Conservation (phyloP, 2,329 filamentous ascomycete species). For the Alternaria triticina region DNA sequence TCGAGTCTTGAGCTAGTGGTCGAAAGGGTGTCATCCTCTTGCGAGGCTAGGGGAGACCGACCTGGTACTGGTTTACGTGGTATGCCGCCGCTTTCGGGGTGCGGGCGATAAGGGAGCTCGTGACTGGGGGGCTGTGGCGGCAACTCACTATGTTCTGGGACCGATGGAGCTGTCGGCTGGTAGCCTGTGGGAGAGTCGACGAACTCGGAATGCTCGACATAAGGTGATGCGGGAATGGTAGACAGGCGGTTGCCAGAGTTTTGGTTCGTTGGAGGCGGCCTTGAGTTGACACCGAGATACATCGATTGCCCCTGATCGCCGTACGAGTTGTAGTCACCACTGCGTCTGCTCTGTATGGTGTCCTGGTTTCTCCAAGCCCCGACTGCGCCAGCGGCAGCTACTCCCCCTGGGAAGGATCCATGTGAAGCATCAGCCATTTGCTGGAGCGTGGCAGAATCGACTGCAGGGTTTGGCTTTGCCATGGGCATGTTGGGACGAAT, state of each 20-base stretch:
- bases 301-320: conserved; percentile 28
- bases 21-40: conserved; percentile 44
- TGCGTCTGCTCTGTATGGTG: conserved; percentile 37
- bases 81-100: conserved; percentile 35
- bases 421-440: conserved; percentile 77
- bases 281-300: conserved; percentile 52
- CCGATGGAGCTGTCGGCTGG: conserved; percentile 42
- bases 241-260: conserved; percentile 48
- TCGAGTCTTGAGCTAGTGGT: conserved; percentile 51
- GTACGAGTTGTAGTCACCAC: conserved; percentile 37
- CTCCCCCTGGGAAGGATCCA: conserved; percentile 48
- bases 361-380: conserved; percentile 50
- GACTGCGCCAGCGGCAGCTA: conserved; percentile 49
- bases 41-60: conserved; percentile 48
- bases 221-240: conserved; percentile 56
- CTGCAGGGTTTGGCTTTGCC: conserved; percentile 79
- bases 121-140: conserved; percentile 28
- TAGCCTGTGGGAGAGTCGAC: conserved; percentile 39
- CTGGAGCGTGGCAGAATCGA: conserved; percentile 80
- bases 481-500: conserved; percentile 76
- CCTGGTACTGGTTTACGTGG: conserved; percentile 52
- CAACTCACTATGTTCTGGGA: conserved; percentile 45
- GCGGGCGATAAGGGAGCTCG: conserved; percentile 34
- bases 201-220: conserved; percentile 48
- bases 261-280: conserved; percentile 63